These are phyloP conservation scores for Candida ipomoeae DNA, from an alignment of 805 yeast species.

Conservation along the genomic window DNA sequence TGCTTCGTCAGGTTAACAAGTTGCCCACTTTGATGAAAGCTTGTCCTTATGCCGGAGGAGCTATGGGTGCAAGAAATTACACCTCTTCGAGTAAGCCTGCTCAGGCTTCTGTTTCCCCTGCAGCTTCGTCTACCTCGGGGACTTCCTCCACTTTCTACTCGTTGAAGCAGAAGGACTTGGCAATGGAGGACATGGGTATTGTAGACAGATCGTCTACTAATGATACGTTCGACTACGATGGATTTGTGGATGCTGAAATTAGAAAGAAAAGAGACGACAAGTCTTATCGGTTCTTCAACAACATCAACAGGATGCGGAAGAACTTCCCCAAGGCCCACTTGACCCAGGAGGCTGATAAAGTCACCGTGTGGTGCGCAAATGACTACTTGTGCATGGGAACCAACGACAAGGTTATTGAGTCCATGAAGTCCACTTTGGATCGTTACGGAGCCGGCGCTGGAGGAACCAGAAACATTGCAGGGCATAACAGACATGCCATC, in stretches of 20 bases:
- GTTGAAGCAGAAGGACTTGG: conserved; percentile 26
- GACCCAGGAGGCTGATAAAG: conserved; percentile 68
- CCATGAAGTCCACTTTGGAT: conserved; percentile 76
- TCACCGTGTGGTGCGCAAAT: conserved; percentile 98
- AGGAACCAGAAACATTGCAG: conserved; percentile 98
- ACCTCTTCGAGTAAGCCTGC: conserved; percentile 45
- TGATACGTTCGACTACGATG: conserved; percentile 63
- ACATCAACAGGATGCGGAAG: conserved; percentile 90
- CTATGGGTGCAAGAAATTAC: conserved; percentile 49
- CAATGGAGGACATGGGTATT: conserved; percentile 23
- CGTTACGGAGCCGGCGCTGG: conserved; percentile 98
- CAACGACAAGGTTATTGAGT: conserved; percentile 64
- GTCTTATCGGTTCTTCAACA: conserved; percentile 94
- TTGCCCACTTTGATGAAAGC: conserved; percentile 44
- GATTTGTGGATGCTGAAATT: conserved; percentile 63
- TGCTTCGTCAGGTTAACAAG: conserved; percentile 54
- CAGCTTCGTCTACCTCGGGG: conserved; percentile 27
- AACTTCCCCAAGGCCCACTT: conserved; percentile 95
- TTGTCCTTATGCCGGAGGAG: conserved; percentile 92
- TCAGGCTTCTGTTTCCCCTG: conserved; percentile 41
- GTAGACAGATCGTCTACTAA: conserved; percentile 40
- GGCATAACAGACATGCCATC: conserved; percentile 90
- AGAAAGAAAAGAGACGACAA: conserved; percentile 76
- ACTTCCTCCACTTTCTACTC: conserved; percentile 32
- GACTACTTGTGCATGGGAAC: conserved; percentile 95